Evolutionary conservation across 2,329 filamentous ascomycete genomes (phyloP).

Genomic region (Aspergillaceae sp.): DNA sequence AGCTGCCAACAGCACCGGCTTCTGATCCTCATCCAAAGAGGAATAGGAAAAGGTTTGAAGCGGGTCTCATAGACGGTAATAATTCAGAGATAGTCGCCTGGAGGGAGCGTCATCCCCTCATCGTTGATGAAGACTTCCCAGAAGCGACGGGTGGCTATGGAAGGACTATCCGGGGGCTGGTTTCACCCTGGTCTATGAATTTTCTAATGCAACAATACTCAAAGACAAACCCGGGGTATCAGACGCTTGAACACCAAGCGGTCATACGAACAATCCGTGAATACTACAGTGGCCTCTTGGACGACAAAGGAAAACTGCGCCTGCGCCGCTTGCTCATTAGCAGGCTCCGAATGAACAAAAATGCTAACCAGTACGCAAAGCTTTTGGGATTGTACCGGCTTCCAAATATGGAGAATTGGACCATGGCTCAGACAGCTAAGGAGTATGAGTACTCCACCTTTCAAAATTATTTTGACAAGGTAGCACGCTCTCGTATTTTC

Average conservation of each 20-base stretch:
- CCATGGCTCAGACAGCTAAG: neutral
- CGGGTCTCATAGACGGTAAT: constrained; percentile 1
- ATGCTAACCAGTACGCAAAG: neutral
- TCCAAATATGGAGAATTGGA: neutral
- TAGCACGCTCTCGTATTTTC: neutral
- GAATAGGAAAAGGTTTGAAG: constrained; percentile 1
- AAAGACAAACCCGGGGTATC: neutral
- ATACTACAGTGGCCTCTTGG: neutral
- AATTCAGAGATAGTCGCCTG: constrained; percentile 6
- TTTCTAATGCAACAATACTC: constrained; percentile 1
- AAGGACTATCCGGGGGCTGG: constrained; percentile 1
- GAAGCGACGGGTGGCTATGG: constrained; percentile 7
- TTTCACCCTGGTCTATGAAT: neutral
- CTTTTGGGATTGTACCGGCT: neutral
- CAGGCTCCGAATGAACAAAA: neutral
- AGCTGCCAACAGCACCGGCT: neutral
- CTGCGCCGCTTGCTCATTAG: neutral
- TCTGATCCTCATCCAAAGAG: constrained; percentile 2
- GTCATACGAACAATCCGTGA: neutral
- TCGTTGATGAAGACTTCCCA: constrained; percentile 5
- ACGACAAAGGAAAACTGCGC: neutral
- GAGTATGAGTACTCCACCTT: neutral
- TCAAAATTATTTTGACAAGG: neutral
- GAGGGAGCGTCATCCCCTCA: constrained; percentile 2
- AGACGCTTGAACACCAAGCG: neutral